Evolutionary conservation across 768 basidiomycete genomes (phyloP), one percentile per base, ranked within the genome.

Genomic region (Rubroboletus pulcherrimus): DNA sequence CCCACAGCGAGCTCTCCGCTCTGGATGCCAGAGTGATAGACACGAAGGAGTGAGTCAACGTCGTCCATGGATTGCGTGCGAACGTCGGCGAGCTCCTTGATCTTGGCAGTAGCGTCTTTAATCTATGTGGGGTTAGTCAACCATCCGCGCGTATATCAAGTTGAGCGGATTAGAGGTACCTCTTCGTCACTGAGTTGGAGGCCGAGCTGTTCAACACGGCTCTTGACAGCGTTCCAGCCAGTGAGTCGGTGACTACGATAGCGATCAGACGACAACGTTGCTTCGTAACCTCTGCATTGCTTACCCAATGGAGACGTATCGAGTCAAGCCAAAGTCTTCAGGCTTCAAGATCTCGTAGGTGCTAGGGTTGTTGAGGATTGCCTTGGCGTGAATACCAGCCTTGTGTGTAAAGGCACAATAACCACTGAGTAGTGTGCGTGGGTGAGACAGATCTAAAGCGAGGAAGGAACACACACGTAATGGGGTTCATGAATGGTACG

Each of bases 351-450:
- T 98, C 76, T 99, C 96, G 74, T 98, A 99, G 10, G 97, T 99
- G 66, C 90, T 92, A 2, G 97, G 97, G 81, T 99, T 99, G 78
- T 98, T 97, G 60, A 95, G 84, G 74, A 99, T 99, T 38, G 97
- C 97, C 82, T 99, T 99, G 77, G 97, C 97, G 74, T 99, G 97
- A 61, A 99, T 99, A 71, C 97, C 97, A 21, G 97, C 97, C 87
- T 99, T 98, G 86, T 98, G 97, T 29, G 97, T 99, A 79, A 99
- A 99, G 4, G 97, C 97, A 70, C 97, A 98, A 76, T 98, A 99
- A 15, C 97, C 97, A 53, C 95, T 98, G 61, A 5, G 53, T 12
- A 45, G 40, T 8, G n/a, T 43, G 26, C 41, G 10, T 54, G 53
- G 34, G 46, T 35, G 49, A 44, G 35, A 42, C 10, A 7, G 40